Conservation (phyloP, 306 rosid species). For the Prunus mume region DNA sequence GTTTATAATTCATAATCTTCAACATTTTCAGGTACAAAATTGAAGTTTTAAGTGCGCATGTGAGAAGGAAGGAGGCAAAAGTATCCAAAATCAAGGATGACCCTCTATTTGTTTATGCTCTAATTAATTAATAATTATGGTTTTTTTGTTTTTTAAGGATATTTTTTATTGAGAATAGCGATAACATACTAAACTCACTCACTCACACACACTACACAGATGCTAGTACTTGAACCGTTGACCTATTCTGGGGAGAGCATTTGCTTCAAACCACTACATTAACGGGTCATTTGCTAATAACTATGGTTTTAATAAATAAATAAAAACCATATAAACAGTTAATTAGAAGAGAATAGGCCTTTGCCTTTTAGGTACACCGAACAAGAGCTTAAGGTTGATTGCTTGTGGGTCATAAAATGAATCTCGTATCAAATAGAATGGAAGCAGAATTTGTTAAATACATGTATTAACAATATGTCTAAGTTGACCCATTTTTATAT, state of each 20-base stretch:
- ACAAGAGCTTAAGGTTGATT: background rate
- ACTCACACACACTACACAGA: too few species aligned
- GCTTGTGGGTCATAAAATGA: background rate
- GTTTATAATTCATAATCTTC: background rate
- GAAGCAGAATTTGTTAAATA: background rate
- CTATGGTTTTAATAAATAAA: too few species aligned
- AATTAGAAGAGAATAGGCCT: background rate
- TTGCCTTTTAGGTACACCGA: background rate
- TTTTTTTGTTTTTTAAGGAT: too few species aligned
- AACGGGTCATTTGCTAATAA: too few species aligned
- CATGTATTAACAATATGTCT: background rate
- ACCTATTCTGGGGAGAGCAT: rapidly evolving
- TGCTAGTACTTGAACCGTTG: too few species aligned
- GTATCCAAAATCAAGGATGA: background rate
- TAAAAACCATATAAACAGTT: background rate
- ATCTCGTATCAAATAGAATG: background rate
- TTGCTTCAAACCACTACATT: too few species aligned
- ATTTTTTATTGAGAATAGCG: rapidly evolving
- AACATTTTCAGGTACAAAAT: background rate
- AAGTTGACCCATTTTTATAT: background rate
- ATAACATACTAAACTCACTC: too few species aligned
- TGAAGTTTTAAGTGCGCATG: background rate
- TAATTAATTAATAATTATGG: too few species aligned
- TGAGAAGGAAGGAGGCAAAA: background rate
- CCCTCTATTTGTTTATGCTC: background rate